Percentiles rank a stretch among this genome's conserved stretches.
Evolutionary conservation across 192 early-diverging fungal genomes (phyloP).

Genomic region (Spizellomyces sp.): DNA sequence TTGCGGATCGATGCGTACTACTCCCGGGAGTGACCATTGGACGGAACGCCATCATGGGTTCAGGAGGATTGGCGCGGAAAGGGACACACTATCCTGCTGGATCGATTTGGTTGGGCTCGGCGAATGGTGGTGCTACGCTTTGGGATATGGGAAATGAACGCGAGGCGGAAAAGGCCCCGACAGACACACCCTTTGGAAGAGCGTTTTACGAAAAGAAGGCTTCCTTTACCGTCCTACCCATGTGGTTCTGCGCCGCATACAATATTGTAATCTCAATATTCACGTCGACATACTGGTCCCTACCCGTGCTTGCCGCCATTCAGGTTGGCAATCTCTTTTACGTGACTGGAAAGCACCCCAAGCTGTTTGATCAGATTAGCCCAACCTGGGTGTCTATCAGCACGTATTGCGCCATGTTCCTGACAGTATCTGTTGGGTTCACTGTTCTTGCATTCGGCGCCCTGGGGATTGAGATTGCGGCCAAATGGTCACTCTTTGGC

Average conservation of each 20-base stretch:
- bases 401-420: too few species aligned
- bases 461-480: conserved; percentile 31
- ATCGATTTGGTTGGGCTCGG: conserved; percentile 43
- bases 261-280: not conserved
- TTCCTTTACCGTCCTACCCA: conserved; percentile 24
- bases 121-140: conserved; percentile 32
- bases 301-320: too few species aligned
- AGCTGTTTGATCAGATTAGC: too few species aligned
- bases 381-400: too few species aligned
- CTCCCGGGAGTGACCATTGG: conserved; percentile 45
- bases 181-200: conserved; percentile 47
- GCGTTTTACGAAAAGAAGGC: conserved; percentile 49
- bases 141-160: too few species aligned
- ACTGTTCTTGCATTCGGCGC: conserved; percentile 4
- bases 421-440: too few species aligned
- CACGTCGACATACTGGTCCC: too few species aligned
- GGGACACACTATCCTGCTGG: conserved; percentile 30
- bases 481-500: conserved; percentile 48
- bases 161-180: not conserved
- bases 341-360: too few species aligned
- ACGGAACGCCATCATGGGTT: conserved; percentile 43
- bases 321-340: not conserved
- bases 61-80: conserved; percentile 38
- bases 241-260: not conserved
- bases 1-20: not conserved